A percentile compares a stretch with the other conserved stretches of the same genome.
These are phyloP conservation scores for Cladophialophora exuberans DNA, from an alignment of 2,329 filamentous ascomycete species.

Conservation along the genomic window DNA sequence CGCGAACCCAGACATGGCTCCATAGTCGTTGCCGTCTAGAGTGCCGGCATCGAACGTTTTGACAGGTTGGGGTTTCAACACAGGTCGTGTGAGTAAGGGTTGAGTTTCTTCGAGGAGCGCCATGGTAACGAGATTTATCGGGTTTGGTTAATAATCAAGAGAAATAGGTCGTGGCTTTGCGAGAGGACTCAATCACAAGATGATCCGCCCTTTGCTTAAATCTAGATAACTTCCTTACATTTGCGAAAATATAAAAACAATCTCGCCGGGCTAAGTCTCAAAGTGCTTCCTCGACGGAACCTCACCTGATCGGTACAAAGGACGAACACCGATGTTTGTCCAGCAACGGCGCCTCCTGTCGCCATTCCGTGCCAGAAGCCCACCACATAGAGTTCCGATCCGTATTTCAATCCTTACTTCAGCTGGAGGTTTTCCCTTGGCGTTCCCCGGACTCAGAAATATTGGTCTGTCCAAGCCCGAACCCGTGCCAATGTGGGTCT, in stretches of 20 bases:
- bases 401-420: not conserved
- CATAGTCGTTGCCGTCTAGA: slow-evolving; percentile 13
- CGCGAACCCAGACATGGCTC: slow-evolving; percentile 7
- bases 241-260: not conserved
- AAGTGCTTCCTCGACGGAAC: not conserved
- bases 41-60: slow-evolving; percentile 17
- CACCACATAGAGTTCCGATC: not conserved
- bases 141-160: not conserved
- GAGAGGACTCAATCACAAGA: not conserved
- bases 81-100: not conserved
- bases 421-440: not conserved
- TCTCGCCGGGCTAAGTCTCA: not conserved
- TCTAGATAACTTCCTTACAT: not conserved
- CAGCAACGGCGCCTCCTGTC: not conserved
- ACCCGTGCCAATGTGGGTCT: too few species aligned
- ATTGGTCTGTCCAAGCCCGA: too few species aligned
- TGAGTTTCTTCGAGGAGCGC: not conserved
- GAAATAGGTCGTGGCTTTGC: not conserved
- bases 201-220: not conserved
- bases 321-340: not conserved
- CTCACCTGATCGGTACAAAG: not conserved
- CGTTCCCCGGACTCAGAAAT: too few species aligned
- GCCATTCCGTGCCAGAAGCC: not conserved
- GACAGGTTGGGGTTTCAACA: slow-evolving; percentile 6
- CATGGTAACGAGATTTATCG: not conserved